Conservation (phyloP, 192 early-diverging fungal species). For the Thamnidium elegans region DNA sequence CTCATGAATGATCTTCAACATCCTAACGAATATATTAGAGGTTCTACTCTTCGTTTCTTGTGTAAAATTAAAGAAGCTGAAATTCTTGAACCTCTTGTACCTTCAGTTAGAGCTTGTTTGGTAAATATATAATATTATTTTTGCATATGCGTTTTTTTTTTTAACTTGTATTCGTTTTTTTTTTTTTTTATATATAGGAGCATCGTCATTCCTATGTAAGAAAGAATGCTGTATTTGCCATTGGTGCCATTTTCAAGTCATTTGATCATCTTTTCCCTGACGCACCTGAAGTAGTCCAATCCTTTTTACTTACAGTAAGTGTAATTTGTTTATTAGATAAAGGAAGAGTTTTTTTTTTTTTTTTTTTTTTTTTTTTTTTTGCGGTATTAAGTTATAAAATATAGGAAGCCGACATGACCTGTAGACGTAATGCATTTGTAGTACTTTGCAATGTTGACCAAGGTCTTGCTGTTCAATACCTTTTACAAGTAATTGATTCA, state of each 20-base stretch:
- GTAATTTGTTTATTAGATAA: not conserved
- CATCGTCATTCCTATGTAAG: constrained; percentile 97
- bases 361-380: no score
- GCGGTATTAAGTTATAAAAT: not conserved
- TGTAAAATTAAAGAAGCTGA: constrained; percentile 95
- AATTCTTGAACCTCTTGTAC: constrained; percentile 90
- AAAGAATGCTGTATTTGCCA: constrained; percentile 95
- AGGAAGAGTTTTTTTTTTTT: not conserved
- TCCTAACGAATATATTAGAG: constrained; percentile 98
- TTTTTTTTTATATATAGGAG: constrained; percentile 60
- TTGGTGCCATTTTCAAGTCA: constrained; percentile 84
- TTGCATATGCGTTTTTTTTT: constrained; percentile 3
- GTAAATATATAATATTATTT: constrained; percentile 34
- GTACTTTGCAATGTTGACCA: constrained; percentile 83
- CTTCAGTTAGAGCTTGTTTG: constrained; percentile 84
- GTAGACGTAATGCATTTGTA: constrained; percentile 92
- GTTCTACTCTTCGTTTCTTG: constrained; percentile 88
- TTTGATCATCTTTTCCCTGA: constrained; percentile 94
- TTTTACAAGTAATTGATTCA: constrained; percentile 67
- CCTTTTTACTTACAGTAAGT: constrained; percentile 55
- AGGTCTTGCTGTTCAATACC: constrained; percentile 79
- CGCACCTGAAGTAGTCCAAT: constrained; percentile 84
- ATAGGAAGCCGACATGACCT: constrained; percentile 89
- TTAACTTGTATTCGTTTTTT: not conserved
- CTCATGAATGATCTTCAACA: constrained; percentile 95